phyloP scores from a whole-genome alignment of 2,329 filamentous ascomycete genomes.

The Xylaria sp. region DNA sequence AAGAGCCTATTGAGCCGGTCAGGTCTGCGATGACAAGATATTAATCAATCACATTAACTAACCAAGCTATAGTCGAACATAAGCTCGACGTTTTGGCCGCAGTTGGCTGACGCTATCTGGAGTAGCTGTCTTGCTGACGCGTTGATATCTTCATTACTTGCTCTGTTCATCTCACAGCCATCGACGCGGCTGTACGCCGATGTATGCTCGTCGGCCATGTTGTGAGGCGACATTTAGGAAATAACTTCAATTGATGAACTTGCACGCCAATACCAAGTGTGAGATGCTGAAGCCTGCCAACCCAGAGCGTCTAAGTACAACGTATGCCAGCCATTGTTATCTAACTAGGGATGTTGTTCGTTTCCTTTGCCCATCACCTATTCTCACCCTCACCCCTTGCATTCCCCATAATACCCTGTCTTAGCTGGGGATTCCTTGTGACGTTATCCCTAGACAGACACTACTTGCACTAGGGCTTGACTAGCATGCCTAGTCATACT shows the following conservation, averaged over 20 bases:
- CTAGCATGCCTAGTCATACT: neutral
- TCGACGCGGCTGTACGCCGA: neutral
- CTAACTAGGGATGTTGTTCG: neutral
- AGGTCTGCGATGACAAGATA: neutral
- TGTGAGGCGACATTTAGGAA: neutral
- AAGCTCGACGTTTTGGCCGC: neutral
- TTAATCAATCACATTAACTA: neutral
- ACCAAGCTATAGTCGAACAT: conserved; percentile 4
- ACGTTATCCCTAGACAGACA: neutral
- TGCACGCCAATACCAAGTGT: neutral
- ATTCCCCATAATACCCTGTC: neutral
- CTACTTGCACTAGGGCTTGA: neutral
- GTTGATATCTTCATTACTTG: neutral
- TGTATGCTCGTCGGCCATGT: conserved; percentile 10
- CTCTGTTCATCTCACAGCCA: neutral
- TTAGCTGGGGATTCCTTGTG: neutral
- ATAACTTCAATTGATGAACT: neutral
- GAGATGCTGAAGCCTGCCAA: neutral
- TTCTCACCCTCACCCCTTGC: conserved; percentile 1
- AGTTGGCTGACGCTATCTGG: neutral
- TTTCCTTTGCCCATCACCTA: neutral
- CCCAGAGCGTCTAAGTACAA: neutral
- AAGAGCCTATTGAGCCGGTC: conserved; percentile 9
- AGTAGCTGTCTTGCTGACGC: conserved; percentile 1
- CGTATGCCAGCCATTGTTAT: neutral